Conservation (phyloP, 2,329 filamentous ascomycete species). For the Westerdykella ornata region DNA sequence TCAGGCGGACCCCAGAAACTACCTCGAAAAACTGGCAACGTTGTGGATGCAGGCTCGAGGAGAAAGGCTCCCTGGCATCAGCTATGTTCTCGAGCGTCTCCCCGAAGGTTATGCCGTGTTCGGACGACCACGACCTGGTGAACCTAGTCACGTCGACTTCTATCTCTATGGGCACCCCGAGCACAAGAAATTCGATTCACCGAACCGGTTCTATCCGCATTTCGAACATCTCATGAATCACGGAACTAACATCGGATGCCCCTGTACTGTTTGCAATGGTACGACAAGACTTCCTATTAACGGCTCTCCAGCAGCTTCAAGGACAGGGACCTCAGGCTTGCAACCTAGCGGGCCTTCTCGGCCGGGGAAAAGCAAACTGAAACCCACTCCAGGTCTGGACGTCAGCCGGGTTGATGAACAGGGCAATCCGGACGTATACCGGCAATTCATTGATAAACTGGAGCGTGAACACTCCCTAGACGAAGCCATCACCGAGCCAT, state of each 20-base stretch:
- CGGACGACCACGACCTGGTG: conserved; percentile 42
- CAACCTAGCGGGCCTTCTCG: conserved; percentile 1
- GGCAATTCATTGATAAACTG: conserved; percentile 45
- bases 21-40: conserved; percentile 44
- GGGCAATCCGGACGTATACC: conserved; percentile 50
- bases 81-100: conserved; percentile 48
- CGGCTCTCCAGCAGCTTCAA: background rate
- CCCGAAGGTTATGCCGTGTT: conserved; percentile 51
- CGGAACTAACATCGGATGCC: conserved; percentile 40
- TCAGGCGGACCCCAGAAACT: conserved; percentile 37
- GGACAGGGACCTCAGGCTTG: background rate
- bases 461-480: conserved; percentile 39
- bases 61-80: conserved; percentile 30
- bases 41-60: conserved; percentile 45
- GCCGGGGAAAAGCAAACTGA: conserved; percentile 12
- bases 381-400: conserved; percentile 18
- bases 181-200: conserved; percentile 48
- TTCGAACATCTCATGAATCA: conserved; percentile 52
- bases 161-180: conserved; percentile 54
- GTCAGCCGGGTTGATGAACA: conserved; percentile 42
- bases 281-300: background rate
- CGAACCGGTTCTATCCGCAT: conserved; percentile 50
- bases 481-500: conserved; percentile 43
- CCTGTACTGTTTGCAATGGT: conserved; percentile 45
- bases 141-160: conserved; percentile 43